Evolutionary conservation across 169 alveolate genomes (phyloP).

Genomic region (Cryptosporidium ryanae): DNA sequence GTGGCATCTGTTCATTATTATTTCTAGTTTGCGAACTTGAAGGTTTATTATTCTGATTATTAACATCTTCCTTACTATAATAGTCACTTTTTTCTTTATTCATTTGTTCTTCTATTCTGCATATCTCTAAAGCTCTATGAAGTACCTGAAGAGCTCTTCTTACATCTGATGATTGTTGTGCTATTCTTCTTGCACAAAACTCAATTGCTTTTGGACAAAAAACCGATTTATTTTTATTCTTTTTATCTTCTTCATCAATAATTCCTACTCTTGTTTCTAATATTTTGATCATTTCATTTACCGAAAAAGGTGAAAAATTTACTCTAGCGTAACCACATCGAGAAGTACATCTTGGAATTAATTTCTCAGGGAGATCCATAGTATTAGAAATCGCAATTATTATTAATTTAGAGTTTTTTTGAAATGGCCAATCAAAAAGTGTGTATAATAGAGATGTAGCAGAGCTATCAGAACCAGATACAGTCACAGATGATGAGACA

Average conservation of each 20-base stretch:
- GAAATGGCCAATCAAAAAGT: slow-evolving; percentile 83
- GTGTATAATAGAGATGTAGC: slow-evolving; percentile 76
- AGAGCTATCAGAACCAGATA: neutral
- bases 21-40: neutral
- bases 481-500: too few relatives aligned
- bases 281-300: slow-evolving; percentile 58
- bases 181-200: slow-evolving; percentile 66
- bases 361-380: slow-evolving; percentile 82
- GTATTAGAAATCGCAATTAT: slow-evolving; percentile 81
- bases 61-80: too few relatives aligned
- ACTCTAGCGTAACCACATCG: slow-evolving; percentile 73
- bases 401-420: slow-evolving; percentile 76
- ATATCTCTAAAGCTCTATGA: slow-evolving; percentile 64
- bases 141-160: slow-evolving; percentile 72
- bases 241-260: neutral
- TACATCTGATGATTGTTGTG: slow-evolving; percentile 73
- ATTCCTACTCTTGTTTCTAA: slow-evolving; percentile 6
- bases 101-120: neutral
- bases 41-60: neutral
- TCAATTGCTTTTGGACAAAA: slow-evolving; percentile 69
- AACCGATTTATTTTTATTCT: neutral
- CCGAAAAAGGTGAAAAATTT: slow-evolving; percentile 61
- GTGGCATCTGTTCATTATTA: neutral
- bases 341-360: slow-evolving; percentile 76
- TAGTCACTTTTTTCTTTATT: neutral